Evolutionary conservation across 78 protist genomes (phyloP), one percentile per base, ranked within the genome.

Genomic region (Dictyostelium citrinum): DNA sequence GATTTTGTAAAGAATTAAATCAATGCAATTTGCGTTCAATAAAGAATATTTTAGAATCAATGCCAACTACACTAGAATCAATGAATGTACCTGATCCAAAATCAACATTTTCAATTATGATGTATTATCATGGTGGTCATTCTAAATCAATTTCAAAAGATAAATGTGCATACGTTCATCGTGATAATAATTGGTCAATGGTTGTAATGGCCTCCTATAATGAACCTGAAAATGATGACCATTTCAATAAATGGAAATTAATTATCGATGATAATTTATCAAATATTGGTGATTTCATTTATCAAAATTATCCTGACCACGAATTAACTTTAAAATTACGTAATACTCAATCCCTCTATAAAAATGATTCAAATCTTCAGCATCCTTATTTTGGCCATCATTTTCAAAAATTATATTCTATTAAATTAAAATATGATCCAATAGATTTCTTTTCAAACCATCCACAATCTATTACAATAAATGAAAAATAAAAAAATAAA

Each of bases 341-440:
- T 16, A 29, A 77, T 27, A 17, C 35, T 5, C 61, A 39, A 45
- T 12, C 27, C 43, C 41, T 76, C 43, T 84, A 58, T 39, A 71
- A 80, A 37, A 81, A 84, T 55, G 37, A 37, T 16, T 46, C 76
- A 29, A 5, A 2, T 20, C 60, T 71, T 55, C 45, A 35, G 55
- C 49, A 55, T 10, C 75, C 82, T 24, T 84, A 83, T 81, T 84
- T 74, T 31, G 74, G 27, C 27, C 33, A 29, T 1, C 79, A 85
- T 37, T 76, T 60, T 41, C 43, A 22, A 76, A 74, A 24, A 33
- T 35, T 85, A 17, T 72, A 55, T 22, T 22, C 17, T 0, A 60
- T 76, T 41, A 85, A 85, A 60, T 55, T 29, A 24, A 85, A 76
- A 75, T 85, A 85, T 61, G 91, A 85, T 60, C 91, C 82, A 49